Evolutionary conservation across 78 protist species (phyloP).

Genomic region (slime mould (Dictyostelium discoideum)): DNA sequence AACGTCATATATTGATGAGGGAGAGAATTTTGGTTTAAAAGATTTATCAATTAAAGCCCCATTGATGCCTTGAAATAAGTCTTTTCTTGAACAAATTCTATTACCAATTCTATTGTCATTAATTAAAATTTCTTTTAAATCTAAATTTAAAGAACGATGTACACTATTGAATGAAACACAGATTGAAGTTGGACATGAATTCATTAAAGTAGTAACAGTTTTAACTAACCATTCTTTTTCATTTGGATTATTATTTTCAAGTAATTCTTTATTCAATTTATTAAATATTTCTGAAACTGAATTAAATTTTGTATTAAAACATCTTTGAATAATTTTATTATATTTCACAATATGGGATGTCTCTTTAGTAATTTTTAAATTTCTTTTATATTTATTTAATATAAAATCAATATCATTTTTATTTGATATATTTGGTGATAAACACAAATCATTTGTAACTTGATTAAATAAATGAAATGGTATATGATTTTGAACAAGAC

Average conservation of each 20-base stretch:
- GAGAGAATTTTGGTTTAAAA: background rate
- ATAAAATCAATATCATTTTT: background rate
- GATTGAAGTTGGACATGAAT: constrained; percentile 9
- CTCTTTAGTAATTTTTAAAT: background rate
- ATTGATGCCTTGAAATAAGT: constrained; percentile 1
- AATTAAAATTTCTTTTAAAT: background rate
- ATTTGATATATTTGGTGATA: background rate
- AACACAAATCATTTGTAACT: background rate
- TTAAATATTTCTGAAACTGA: background rate
- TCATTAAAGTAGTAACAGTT: background rate
- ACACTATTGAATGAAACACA: background rate
- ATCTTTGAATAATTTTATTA: constrained; percentile 8
- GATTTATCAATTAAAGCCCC: background rate
- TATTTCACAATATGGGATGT: background rate
- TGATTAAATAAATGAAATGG: background rate
- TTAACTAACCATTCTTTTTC: constrained; percentile 15
- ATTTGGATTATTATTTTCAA: background rate
- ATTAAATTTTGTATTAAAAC: background rate
- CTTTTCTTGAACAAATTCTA: background rate
- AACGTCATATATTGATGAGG: background rate
- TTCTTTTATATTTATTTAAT: background rate
- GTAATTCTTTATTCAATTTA: background rate
- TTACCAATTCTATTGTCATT: constrained; percentile 47
- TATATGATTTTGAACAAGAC: background rate
- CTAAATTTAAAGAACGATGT: background rate